Conservation (phyloP, 2,329 filamentous ascomycete genomes). For the Cladosporium sp. region DNA sequence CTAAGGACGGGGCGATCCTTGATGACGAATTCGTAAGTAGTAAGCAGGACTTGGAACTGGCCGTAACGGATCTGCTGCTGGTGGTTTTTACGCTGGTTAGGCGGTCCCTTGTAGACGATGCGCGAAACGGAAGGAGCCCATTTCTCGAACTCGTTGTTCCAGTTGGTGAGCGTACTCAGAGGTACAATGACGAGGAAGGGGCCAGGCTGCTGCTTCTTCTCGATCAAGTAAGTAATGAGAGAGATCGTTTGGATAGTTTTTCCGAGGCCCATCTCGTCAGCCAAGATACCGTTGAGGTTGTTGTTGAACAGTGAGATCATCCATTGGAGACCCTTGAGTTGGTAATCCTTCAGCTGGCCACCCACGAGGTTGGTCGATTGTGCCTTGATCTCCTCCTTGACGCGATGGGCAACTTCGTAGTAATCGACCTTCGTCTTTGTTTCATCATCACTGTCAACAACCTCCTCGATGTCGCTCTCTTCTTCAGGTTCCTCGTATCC, state of each 20-base stretch:
- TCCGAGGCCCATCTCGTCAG: slow-evolving; percentile 98
- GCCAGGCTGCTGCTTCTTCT: slow-evolving; percentile 85
- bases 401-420: slow-evolving; percentile 93
- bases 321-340: slow-evolving; percentile 97
- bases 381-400: slow-evolving; percentile 82
- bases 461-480: slow-evolving; percentile 62
- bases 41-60: slow-evolving; percentile 91
- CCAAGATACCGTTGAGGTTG: slow-evolving; percentile 96
- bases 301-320: slow-evolving; percentile 99
- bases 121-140: slow-evolving; percentile 86
- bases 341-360: slow-evolving; percentile 92
- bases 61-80: slow-evolving; percentile 93
- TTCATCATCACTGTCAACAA: slow-evolving; percentile 64
- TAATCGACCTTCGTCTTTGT: slow-evolving; percentile 85
- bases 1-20: slow-evolving; percentile 92
- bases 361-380: slow-evolving; percentile 87
- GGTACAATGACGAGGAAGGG: slow-evolving; percentile 97
- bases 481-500: slow-evolving; percentile 66
- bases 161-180: slow-evolving; percentile 94
- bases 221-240: slow-evolving; percentile 93
- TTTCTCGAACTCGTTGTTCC: slow-evolving; percentile 98
- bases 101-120: slow-evolving; percentile 96
- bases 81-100: slow-evolving; percentile 78
- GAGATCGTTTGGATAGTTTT: slow-evolving; percentile 99
- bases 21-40: slow-evolving; percentile 99